These are phyloP conservation scores for Medakamo hakoo DNA, from an alignment of 139 green algal species.

Conservation along the genomic window DNA sequence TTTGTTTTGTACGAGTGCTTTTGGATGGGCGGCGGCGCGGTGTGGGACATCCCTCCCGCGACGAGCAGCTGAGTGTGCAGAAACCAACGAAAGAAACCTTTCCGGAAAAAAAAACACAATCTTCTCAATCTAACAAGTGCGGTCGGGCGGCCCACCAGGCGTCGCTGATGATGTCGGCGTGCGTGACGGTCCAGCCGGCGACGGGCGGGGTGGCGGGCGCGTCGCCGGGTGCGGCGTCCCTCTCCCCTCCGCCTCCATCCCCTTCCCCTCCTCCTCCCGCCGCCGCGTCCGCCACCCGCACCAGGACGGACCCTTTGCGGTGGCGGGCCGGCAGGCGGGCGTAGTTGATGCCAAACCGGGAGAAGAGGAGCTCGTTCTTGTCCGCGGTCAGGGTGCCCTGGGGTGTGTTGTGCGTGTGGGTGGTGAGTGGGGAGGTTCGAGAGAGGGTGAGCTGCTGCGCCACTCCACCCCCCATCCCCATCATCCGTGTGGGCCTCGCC, in stretches of 20 bases:
- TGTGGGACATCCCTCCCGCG: no score
- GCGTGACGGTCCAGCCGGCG: slow-evolving; percentile 18
- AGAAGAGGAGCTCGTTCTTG: slow-evolving; percentile 91
- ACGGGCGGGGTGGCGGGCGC: not conserved
- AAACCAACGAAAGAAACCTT: no score
- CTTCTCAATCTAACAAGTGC: slow-evolving; percentile 32
- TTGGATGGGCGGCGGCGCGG: no score
- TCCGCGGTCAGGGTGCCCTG: slow-evolving; percentile 55
- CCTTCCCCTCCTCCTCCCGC: not conserved
- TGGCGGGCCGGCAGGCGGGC: slow-evolving; percentile 62
- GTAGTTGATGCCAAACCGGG: slow-evolving; percentile 81
- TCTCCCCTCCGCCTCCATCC: no score
- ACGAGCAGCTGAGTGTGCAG: no score
- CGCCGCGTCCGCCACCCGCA: not conserved
- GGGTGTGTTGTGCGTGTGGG: no score
- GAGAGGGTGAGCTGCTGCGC: no score
- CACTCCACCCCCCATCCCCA: no score
- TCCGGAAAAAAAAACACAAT: no score
- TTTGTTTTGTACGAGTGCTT: no score
- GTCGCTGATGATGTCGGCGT: slow-evolving; percentile 76
- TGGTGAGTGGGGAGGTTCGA: no score
- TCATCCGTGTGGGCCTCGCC: no score
- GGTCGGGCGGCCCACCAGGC: slow-evolving; percentile 60
- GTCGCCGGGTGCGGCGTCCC: not conserved
- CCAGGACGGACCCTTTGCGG: slow-evolving; percentile 41